Evolutionary conservation across 176 grass and related monocot species (phyloP), one percentile per base, ranked within the genome.

Genomic region (Lolium rigidum): DNA sequence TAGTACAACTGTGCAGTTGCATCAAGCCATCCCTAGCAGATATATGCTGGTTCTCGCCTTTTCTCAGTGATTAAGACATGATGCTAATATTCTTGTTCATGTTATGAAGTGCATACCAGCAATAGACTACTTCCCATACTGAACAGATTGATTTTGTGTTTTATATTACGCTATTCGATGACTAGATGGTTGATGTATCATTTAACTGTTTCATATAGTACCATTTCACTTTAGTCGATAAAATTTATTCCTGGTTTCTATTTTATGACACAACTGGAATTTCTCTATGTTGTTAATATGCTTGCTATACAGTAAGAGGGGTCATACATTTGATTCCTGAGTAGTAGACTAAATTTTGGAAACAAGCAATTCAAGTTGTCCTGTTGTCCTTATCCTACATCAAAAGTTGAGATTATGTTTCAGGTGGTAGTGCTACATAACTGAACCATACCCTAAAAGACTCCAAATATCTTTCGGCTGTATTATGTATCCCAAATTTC

Each of bases 71-170:
- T 75, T 20, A 11, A 20, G 74, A 37, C 9, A 55, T 6, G 76
- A 39, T 80, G 52, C 12, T 75, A 62, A 62, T 87, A 91, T 91
- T 87, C 69, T 84, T 46, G 22, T 54, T 91, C 44, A 8, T 80
- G n/a, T 28, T 84, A 49, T 51, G 26, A 83, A 74, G 26, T 54
- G 26, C 52, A 35, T 54, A 37, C 10, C 69, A 74, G 49, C 54
- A 68, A 59, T 16, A 70, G 46, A 10, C 35, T 48, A 50, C 24
- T 44, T 3, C 31, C 70, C 4, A 21, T 17, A 28, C 16, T 56
- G 49, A 47, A 26, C 18, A 17, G 18, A 39, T 80, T 72, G 26
- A 15, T 80, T 79, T 35, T 35, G 1, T 49, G 75, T 12, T 69
- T 64, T 37, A 25, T 82, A 1, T 76, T 69, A 9, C 13, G n/a